Evolutionary conservation across 768 basidiomycete genomes (phyloP).

Genomic region (Amanita rimosa): DNA sequence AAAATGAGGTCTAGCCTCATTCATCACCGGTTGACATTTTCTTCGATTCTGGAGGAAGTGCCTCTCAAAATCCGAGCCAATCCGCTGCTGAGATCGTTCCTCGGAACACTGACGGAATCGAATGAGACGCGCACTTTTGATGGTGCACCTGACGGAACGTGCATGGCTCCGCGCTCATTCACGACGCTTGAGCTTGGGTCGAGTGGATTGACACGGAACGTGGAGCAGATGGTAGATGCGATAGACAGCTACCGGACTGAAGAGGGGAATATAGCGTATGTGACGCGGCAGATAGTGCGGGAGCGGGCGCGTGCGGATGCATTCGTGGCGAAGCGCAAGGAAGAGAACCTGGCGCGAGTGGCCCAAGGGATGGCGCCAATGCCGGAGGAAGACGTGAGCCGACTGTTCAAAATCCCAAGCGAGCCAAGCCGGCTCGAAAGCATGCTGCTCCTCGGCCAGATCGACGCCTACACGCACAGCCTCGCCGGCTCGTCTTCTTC

Average conservation of each 20-base stretch:
- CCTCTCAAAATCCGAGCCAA: conserved; percentile 80
- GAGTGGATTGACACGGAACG: conserved; percentile 56
- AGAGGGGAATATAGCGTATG: conserved; percentile 85
- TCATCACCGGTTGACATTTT: conserved; percentile 73
- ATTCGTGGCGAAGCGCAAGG: conserved; percentile 75
- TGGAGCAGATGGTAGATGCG: conserved; percentile 79
- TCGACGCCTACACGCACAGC: conserved; percentile 77
- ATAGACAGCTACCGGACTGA: conserved; percentile 83
- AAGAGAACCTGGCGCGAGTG: conserved; percentile 72
- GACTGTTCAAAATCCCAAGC: conserved; percentile 78
- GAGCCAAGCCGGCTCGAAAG: conserved; percentile 87
- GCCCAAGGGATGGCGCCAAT: conserved; percentile 78
- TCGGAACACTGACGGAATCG: conserved; percentile 48
- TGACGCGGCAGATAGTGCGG: conserved; percentile 77
- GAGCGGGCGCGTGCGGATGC: conserved; percentile 74
- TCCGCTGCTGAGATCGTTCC: conserved; percentile 67
- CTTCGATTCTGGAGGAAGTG: conserved; percentile 77
- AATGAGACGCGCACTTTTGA: conserved; percentile 25
- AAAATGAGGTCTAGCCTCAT: conserved; percentile 44
- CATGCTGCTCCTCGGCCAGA: conserved; percentile 75
- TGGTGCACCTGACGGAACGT: conserved; percentile 25
- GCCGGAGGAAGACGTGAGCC: conserved; percentile 76
- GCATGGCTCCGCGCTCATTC: conserved; percentile 49
- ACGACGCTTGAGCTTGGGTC: conserved; percentile 61
- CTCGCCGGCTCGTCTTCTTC: conserved; percentile 52